Percentiles rank a stretch among this genome's conserved stretches.
These are phyloP conservation scores for Fusarium bulbicola DNA, from an alignment of 2,329 filamentous ascomycete genomes.

Conservation along the genomic window DNA sequence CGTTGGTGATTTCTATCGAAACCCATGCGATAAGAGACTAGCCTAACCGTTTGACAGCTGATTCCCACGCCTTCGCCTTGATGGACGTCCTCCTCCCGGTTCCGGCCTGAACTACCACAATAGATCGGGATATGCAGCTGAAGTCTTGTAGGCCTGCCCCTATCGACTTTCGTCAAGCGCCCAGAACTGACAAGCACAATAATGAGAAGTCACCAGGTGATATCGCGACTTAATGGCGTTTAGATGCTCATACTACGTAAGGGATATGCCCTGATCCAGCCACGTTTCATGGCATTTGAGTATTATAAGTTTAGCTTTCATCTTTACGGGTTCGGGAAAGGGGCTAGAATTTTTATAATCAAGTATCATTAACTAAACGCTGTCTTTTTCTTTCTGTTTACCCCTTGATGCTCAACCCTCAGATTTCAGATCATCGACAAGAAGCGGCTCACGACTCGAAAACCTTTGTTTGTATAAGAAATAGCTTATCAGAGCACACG, in stretches of 20 bases:
- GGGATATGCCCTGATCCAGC: conserved; percentile 5
- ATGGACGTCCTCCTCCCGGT: neutral
- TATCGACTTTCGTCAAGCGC: neutral
- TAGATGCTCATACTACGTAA: neutral
- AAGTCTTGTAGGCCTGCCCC: neutral
- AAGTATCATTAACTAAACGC: neutral
- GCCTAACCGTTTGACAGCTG: neutral
- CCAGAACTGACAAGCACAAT: neutral
- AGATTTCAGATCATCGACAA: conserved; percentile 48
- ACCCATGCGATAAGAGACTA: neutral
- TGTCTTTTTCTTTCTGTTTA: neutral
- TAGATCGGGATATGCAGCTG: neutral
- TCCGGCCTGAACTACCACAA: neutral
- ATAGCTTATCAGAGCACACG: conserved; percentile 42
- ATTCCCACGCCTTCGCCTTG: neutral
- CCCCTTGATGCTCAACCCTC: neutral
- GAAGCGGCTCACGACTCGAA: conserved; percentile 49
- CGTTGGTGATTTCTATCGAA: neutral
- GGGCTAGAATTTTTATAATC: neutral
- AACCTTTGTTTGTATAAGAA: conserved; percentile 49
- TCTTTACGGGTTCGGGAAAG: neutral
- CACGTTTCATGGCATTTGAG: neutral
- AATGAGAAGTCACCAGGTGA: neutral
- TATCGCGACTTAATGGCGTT: conserved; percentile 3
- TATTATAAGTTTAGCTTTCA: neutral